These are phyloP conservation scores for Fusarium vanettenii DNA, from an alignment of 2,329 filamentous ascomycete species.

Conservation along the genomic window DNA sequence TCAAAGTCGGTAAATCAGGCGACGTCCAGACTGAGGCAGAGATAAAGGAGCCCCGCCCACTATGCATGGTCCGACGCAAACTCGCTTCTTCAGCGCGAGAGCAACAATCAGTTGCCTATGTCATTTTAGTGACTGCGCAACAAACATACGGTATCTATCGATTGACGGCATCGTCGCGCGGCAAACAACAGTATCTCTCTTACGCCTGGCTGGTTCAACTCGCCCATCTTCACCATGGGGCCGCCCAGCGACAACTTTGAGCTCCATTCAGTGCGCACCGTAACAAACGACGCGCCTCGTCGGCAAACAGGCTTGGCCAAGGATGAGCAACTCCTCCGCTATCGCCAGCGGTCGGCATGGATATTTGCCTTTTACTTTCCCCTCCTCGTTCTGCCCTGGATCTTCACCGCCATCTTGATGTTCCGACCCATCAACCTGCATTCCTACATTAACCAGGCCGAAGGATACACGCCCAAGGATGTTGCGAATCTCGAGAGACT, in stretches of 20 bases:
- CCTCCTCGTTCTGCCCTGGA: conserved; percentile 17
- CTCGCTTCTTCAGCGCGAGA: not conserved
- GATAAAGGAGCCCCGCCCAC: not conserved
- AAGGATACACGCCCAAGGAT: not conserved
- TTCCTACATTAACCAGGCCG: conserved; percentile 18
- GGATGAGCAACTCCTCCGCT: not conserved
- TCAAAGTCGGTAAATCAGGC: not conserved
- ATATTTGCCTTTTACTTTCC: conserved; percentile 1
- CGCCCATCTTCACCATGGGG: not conserved
- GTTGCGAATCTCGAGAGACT: not conserved
- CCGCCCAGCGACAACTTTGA: not conserved
- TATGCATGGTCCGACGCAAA: not conserved
- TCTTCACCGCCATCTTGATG: conserved; percentile 25
- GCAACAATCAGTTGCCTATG: not conserved
- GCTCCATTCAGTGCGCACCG: not conserved
- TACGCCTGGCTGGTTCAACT: not conserved
- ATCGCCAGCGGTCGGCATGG: not conserved
- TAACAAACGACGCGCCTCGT: not conserved
- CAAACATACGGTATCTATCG: not conserved
- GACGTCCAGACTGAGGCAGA: not conserved
- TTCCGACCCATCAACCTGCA: conserved; percentile 6
- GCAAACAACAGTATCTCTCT: not conserved
- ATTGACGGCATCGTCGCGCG: not conserved
- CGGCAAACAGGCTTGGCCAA: conserved; percentile 9
- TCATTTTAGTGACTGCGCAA: not conserved